Conservation (phyloP, 495 filamentous ascomycete genomes). For the Chaetomium tenue region DNA sequence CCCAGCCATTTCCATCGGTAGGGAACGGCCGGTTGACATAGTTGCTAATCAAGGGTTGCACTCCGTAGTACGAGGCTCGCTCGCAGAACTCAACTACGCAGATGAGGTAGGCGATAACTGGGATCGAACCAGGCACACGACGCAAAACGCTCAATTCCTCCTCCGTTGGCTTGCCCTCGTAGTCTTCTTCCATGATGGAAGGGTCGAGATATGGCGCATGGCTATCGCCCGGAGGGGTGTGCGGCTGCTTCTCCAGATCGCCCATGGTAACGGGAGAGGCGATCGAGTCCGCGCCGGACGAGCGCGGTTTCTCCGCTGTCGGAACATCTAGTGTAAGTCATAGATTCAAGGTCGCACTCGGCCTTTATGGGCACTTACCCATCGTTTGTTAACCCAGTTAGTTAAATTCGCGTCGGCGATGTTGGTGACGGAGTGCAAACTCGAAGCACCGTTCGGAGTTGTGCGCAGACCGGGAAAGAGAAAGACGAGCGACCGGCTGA, state of each 20-base stretch:
- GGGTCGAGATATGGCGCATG: constrained; percentile 33
- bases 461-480: not conserved
- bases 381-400: not conserved
- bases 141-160: constrained; percentile 56
- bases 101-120: constrained; percentile 53
- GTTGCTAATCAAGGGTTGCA: constrained; percentile 57
- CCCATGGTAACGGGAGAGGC: not conserved
- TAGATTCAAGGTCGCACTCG: not conserved
- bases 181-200: constrained; percentile 39
- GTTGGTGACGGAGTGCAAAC: not conserved
- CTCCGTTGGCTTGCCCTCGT: constrained; percentile 55
- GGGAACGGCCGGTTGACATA: constrained; percentile 57
- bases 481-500: not conserved
- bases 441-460: not conserved
- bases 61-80: constrained; percentile 59
- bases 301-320: constrained; percentile 16
- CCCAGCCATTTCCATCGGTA: constrained; percentile 59
- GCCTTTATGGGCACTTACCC: not conserved
- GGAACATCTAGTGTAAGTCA: not conserved
- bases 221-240: constrained; percentile 12
- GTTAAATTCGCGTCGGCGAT: not conserved
- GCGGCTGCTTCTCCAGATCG: constrained; percentile 28
- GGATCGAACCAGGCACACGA: constrained; percentile 54
- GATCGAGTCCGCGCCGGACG: constrained; percentile 7
- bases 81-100: constrained; percentile 63